Conservation (phyloP, 192 early-diverging fungal species). For the Entomortierella chlamydospora region DNA sequence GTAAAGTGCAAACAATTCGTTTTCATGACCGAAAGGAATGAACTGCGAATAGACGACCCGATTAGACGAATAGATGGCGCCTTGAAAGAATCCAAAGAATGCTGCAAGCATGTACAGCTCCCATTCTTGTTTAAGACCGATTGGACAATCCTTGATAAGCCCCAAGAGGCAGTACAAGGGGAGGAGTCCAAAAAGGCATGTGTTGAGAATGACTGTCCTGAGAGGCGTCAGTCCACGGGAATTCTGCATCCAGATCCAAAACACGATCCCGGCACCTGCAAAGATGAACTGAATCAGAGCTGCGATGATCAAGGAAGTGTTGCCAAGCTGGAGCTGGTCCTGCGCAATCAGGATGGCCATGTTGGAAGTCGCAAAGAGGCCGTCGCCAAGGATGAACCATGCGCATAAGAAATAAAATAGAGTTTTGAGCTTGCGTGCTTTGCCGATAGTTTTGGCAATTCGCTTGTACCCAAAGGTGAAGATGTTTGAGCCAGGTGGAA, state of each 20-base stretch:
- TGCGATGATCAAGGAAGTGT: constrained; percentile 59
- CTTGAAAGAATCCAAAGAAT: constrained; percentile 66
- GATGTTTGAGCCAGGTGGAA: constrained; percentile 57
- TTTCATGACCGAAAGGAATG: constrained; percentile 69
- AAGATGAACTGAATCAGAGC: constrained; percentile 65
- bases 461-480: constrained; percentile 56
- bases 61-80: constrained; percentile 59
- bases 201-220: constrained; percentile 64
- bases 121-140: constrained; percentile 55
- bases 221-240: constrained; percentile 59
- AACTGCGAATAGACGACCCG: constrained; percentile 70
- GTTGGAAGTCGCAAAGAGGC: constrained; percentile 64
- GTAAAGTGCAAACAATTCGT: constrained; percentile 74
- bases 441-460: constrained; percentile 36
- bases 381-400: constrained; percentile 80
- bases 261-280: constrained; percentile 63
- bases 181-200: constrained; percentile 59
- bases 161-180: constrained; percentile 73
- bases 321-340: constrained; percentile 58
- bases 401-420: constrained; percentile 71
- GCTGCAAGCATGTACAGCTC: constrained; percentile 67
- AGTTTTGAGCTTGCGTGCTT: constrained; percentile 63
- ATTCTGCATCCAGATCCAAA: constrained; percentile 68
- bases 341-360: constrained; percentile 70
- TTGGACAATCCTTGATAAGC: constrained; percentile 53